Evolutionary conservation across 495 filamentous ascomycete species (phyloP).

Genomic region (Hypoxylon cercidicola): DNA sequence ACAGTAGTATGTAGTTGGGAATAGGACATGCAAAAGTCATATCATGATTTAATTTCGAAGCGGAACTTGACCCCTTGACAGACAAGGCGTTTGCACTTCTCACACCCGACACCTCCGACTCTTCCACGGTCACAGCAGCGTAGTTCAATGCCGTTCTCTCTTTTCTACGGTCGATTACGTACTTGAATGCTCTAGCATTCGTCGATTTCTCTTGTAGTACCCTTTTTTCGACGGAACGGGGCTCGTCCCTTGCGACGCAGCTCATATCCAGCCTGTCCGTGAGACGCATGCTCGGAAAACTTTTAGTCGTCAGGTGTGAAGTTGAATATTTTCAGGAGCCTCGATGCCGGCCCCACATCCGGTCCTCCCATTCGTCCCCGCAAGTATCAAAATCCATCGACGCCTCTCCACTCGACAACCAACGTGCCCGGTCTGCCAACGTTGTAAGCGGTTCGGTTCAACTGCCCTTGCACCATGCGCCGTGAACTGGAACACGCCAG

Average conservation of each 20-base stretch:
- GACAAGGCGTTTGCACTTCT: constrained; percentile 20
- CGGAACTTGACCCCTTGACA: constrained; percentile 13
- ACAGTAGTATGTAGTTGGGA: not conserved
- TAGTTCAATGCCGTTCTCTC: constrained; percentile 6
- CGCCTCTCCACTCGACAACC: constrained; percentile 25
- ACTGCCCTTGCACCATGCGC: constrained; percentile 28
- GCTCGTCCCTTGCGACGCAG: constrained; percentile 25
- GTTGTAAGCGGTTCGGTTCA: constrained; percentile 30
- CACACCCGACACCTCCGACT: constrained; percentile 3
- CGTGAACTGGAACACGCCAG: constrained; percentile 18
- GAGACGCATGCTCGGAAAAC: constrained; percentile 28
- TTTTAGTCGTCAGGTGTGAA: constrained; percentile 43
- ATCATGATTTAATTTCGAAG: constrained; percentile 15
- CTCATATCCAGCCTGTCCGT: constrained; percentile 20
- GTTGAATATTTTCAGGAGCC: constrained; percentile 37
- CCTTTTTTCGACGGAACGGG: constrained; percentile 38
- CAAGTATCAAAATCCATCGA: constrained; percentile 8
- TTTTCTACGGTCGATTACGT: constrained; percentile 39
- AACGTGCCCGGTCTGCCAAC: constrained; percentile 14
- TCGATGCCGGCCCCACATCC: constrained; percentile 35
- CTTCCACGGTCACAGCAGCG: constrained; percentile 21
- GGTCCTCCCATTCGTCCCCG: constrained; percentile 37
- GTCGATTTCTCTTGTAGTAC: constrained; percentile 26
- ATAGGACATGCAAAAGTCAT: constrained; percentile 10
- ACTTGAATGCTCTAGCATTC: constrained; percentile 40